Conservation (phyloP, 2,329 filamentous ascomycete genomes). For the Ceratocystis ficicola region DNA sequence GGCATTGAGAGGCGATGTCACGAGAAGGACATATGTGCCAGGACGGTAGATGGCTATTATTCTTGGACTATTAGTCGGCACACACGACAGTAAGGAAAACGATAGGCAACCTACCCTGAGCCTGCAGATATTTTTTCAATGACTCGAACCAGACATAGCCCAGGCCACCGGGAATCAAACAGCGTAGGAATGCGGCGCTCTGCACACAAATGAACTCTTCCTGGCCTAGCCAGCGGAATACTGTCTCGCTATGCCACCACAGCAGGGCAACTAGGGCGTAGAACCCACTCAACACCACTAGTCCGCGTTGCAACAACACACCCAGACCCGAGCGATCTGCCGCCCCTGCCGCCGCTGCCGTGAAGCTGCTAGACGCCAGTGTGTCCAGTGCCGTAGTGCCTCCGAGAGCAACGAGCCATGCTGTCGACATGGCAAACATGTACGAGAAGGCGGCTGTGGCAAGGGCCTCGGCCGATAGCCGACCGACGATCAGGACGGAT, state of each 20-base stretch:
- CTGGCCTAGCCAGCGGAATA: slow-evolving; percentile 66
- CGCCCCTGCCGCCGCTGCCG: slow-evolving; percentile 65
- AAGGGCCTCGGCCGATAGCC: slow-evolving; percentile 64
- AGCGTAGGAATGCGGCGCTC: slow-evolving; percentile 58
- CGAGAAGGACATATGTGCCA: slow-evolving; percentile 67
- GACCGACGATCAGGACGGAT: slow-evolving; percentile 70
- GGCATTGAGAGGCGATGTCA: slow-evolving; percentile 72
- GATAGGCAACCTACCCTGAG: slow-evolving; percentile 52
- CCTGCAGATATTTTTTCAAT: slow-evolving; percentile 79
- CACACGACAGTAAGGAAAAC: background rate
- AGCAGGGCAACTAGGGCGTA: slow-evolving; percentile 61
- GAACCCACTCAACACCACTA: slow-evolving; percentile 59
- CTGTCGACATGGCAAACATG: slow-evolving; percentile 87
- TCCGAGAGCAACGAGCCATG: slow-evolving; percentile 74
- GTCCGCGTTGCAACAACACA: slow-evolving; percentile 61
- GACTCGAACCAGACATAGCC: slow-evolving; percentile 82
- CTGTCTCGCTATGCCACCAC: slow-evolving; percentile 61
- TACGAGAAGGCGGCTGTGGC: slow-evolving; percentile 77
- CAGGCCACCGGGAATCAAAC: slow-evolving; percentile 66
- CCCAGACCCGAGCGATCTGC: slow-evolving; percentile 68
- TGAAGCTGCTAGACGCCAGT: slow-evolving; percentile 70
- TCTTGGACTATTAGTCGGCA: background rate
- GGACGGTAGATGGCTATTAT: slow-evolving; percentile 55
- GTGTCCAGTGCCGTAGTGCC: slow-evolving; percentile 81
- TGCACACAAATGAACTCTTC: slow-evolving; percentile 64